Percentiles rank a stretch among this genome's conserved stretches.
These are phyloP conservation scores for Coemansia sp. DNA, from an alignment of 192 early-diverging fungal genomes.

Conservation along the genomic window DNA sequence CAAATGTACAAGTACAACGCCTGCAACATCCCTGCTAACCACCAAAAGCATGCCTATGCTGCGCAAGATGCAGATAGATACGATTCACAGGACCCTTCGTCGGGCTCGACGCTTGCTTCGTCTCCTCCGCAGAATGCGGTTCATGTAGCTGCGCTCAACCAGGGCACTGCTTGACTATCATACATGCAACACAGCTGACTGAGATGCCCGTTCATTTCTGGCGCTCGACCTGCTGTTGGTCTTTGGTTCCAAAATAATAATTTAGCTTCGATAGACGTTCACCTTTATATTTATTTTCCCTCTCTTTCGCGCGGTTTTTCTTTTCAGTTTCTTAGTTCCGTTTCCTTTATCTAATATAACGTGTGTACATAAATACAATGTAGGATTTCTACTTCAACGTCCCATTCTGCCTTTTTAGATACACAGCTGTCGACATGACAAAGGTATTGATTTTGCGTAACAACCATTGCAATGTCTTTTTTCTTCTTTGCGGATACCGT, in stretches of 20 bases:
- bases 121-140: conserved; percentile 41
- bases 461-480: too few relatives aligned
- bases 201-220: neutral
- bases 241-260: neutral
- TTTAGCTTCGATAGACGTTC: conserved; percentile 1
- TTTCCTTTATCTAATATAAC: conserved; percentile 1
- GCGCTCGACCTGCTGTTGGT: neutral
- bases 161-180: conserved; percentile 22
- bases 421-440: too few relatives aligned
- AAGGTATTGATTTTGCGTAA: too few relatives aligned
- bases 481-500: too few relatives aligned
- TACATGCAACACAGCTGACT: neutral
- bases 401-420: too few relatives aligned
- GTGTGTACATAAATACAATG: neutral
- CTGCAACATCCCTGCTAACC: conserved; percentile 3
- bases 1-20: conserved; percentile 14
- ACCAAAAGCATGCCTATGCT: neutral
- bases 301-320: neutral
- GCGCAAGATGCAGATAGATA: neutral
- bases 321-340: neutral
- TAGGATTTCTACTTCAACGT: too few relatives aligned
- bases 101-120: conserved; percentile 47
- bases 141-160: conserved; percentile 24
- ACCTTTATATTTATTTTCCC: neutral
- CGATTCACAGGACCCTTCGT: conserved; percentile 20